Base-by-base conservation (phyloP, 192 early-diverging fungal species). In the Rhizophagus clarus region DNA sequence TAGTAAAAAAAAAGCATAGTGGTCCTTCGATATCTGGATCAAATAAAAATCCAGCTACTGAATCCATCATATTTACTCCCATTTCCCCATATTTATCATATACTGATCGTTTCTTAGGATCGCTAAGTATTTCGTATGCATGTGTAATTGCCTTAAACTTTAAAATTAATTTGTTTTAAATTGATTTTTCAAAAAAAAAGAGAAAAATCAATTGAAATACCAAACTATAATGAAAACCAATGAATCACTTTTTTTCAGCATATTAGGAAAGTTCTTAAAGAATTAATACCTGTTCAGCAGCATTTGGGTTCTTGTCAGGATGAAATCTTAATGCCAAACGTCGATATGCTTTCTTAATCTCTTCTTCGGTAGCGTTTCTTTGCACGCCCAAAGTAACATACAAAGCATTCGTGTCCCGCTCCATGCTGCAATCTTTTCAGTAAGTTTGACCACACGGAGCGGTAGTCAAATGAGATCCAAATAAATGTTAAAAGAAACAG, bases 31-130 rank as follows among this genome's bases (percentile, higher is more conserved):
- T 88, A 47, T 90, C 85, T 0, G 93, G 90, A 80, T 92, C 89
- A 34, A 95, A 84, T 51, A 92, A 80, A 61, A 90, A 86, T 72
- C 92, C 90, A 63, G 88, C 92, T 66, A 93, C 82, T 0, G 91
- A 88, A 73, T 89, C 91, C 68, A 92, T 87, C 94, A 95, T 95
- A 60, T 90, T 85, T 2, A 95, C 82, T 37, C 94, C 94, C 76
- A 92, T 87, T 76, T 92, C 91, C 66, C 94, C 94, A 83, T 97
- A 97, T 80, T 92, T 91, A 87, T 98, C 96, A 84, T 97, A 99
- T 24, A 99, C 90, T 34, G 91, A 80, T 17, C 96, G 90, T 79
- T 94, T 95, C 80, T 97, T 93, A 47, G 89, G 87, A 81, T 95
- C 94, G 22, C 89, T 85, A 42, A 91, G 82, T 29, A 93, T 89